Conservation (phyloP, 768 basidiomycete species). For the Suillus lakei region DNA sequence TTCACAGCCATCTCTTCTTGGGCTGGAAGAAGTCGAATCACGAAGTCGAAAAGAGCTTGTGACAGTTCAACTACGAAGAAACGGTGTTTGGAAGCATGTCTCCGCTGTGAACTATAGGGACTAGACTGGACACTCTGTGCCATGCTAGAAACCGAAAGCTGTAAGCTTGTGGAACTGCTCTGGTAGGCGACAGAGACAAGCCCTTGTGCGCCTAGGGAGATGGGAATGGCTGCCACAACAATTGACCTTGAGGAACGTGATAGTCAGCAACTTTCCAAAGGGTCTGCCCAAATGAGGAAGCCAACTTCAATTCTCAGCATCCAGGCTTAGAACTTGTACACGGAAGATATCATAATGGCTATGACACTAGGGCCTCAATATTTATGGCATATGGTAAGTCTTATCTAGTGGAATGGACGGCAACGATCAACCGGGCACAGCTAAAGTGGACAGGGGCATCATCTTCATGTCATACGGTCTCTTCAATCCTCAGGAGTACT, state of each 20-base stretch:
- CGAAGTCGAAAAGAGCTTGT: slow-evolving; percentile 91
- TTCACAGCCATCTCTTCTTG: slow-evolving; percentile 91
- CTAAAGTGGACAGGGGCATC: neutral
- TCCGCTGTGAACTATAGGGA: slow-evolving; percentile 36
- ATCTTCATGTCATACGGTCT: slow-evolving; percentile 16
- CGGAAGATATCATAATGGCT: neutral
- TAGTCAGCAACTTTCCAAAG: slow-evolving; percentile 23
- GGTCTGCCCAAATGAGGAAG: slow-evolving; percentile 34
- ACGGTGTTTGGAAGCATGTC: slow-evolving; percentile 55
- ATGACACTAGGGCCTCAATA: neutral
- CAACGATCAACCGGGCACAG: neutral
- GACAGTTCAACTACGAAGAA: slow-evolving; percentile 80
- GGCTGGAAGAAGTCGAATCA: slow-evolving; percentile 89
- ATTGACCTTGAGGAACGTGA: slow-evolving; percentile 30
- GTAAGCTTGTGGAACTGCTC: slow-evolving; percentile 8
- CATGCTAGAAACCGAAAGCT: slow-evolving; percentile 23
- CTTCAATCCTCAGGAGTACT: slow-evolving; percentile 47
- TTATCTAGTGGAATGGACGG: neutral
- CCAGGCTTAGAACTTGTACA: neutral
- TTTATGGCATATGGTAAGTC: neutral
- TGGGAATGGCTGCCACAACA: slow-evolving; percentile 30
- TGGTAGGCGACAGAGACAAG: slow-evolving; percentile 15
- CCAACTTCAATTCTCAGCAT: neutral
- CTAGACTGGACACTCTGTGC: slow-evolving; percentile 35
- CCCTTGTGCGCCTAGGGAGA: slow-evolving; percentile 10